These are phyloP conservation scores for Juglanconis oblonga DNA, from an alignment of 2,329 filamentous ascomycete species.

Conservation along the genomic window DNA sequence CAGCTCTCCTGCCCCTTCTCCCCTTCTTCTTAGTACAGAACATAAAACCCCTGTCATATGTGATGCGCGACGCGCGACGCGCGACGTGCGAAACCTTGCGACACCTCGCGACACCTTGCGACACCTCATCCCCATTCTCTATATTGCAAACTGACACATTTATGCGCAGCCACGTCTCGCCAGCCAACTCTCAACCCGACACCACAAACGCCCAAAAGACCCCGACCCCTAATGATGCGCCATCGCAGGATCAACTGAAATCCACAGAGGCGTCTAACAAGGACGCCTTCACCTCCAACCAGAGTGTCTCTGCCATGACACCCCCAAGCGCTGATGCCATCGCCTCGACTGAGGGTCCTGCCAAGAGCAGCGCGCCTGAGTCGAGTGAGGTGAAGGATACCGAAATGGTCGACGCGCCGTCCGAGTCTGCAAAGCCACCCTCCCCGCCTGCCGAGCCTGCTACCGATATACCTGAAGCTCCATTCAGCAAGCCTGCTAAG, in stretches of 20 bases:
- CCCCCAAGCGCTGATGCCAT: slow-evolving; percentile 11
- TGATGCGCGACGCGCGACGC: not conserved
- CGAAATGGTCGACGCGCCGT: slow-evolving; percentile 30
- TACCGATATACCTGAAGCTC: not conserved
- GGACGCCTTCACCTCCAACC: slow-evolving; percentile 27
- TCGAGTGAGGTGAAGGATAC: slow-evolving; percentile 20
- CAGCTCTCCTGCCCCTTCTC: not conserved
- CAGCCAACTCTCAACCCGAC: slow-evolving; percentile 11
- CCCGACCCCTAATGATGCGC: not conserved
- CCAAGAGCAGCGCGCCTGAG: slow-evolving; percentile 8
- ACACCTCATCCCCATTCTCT: not conserved
- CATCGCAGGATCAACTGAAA: slow-evolving; percentile 8
- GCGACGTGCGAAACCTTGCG: too few relatives aligned
- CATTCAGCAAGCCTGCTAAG: not conserved
- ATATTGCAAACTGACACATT: slow-evolving; percentile 8
- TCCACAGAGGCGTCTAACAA: slow-evolving; percentile 20
- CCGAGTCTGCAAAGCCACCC: slow-evolving; percentile 17
- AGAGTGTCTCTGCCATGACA: slow-evolving; percentile 20
- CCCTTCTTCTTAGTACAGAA: not conserved
- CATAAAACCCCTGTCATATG: not conserved
- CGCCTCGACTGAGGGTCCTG: slow-evolving; percentile 4
- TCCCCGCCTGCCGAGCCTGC: slow-evolving; percentile 13
- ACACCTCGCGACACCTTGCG: not conserved
- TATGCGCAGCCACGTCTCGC: slow-evolving; percentile 20
- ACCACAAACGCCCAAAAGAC: slow-evolving; percentile 7